Evolutionary conservation across 176 grass and related monocot species (phyloP).

Genomic region (Triticum urartu): DNA sequence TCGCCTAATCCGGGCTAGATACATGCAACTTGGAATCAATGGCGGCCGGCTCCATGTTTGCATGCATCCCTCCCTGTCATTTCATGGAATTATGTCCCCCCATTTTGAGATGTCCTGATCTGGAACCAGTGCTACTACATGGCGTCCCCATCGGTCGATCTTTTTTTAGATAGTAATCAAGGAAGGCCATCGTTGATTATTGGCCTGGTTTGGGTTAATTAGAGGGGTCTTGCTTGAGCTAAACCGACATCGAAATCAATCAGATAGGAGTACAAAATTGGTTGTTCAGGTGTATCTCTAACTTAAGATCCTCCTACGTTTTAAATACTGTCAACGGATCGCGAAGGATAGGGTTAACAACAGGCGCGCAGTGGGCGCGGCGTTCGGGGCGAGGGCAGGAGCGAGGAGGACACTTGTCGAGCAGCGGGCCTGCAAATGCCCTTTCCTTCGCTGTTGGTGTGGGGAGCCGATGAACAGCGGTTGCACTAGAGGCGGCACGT

Average conservation of each 20-base stretch:
- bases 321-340: not conserved
- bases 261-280: not conserved
- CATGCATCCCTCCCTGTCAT: not conserved
- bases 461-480: not conserved
- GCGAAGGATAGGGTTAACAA: not conserved
- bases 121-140: not conserved
- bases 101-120: not conserved
- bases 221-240: not conserved
- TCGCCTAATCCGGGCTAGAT: slow-evolving; percentile 39
- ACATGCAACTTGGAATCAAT: slow-evolving; percentile 16
- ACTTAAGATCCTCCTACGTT: not conserved
- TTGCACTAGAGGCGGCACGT: slow-evolving; percentile 16
- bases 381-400: not conserved
- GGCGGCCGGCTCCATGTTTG: not conserved
- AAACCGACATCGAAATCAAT: not conserved
- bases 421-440: not conserved
- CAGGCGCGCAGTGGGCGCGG: not conserved
- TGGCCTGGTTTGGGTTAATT: not conserved
- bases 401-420: slow-evolving; percentile 38
- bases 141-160: not conserved
- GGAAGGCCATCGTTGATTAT: not conserved
- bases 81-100: not conserved
- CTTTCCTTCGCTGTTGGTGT: not conserved
- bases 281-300: not conserved
- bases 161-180: not conserved